phyloP scores from a whole-genome alignment of 257 asterid genomes.

The Solanum arcanum region DNA sequence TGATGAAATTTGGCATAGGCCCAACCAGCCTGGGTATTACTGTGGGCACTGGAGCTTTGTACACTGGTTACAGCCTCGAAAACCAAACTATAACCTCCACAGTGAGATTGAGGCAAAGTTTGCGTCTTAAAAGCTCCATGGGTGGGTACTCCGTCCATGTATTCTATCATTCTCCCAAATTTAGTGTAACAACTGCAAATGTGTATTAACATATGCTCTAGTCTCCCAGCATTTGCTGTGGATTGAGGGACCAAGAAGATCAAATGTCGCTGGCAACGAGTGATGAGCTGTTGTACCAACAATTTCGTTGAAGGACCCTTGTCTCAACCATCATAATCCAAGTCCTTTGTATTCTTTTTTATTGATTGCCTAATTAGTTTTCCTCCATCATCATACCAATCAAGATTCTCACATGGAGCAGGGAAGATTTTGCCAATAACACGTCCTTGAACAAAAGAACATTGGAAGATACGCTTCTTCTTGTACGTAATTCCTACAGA shows the following conservation, averaged over 20 bases:
- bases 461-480: constrained; percentile 82
- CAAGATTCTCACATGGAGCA: constrained; percentile 74
- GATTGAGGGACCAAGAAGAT: not conserved
- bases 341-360: constrained; percentile 14
- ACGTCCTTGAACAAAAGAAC: constrained; percentile 75
- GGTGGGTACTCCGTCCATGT: not conserved
- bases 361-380: constrained; percentile 34
- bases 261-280: not conserved
- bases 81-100: not conserved
- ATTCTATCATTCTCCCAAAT: not conserved
- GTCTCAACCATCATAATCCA: constrained; percentile 27
- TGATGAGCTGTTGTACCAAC: not conserved
- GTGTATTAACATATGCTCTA: not conserved
- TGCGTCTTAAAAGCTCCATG: not conserved
- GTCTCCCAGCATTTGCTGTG: not conserved
- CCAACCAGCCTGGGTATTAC: not conserved
- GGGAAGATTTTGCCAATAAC: constrained; percentile 75
- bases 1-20: not conserved
- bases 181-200: not conserved
- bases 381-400: constrained; percentile 58
- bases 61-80: not conserved
- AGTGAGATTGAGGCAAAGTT: not conserved
- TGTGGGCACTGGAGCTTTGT: not conserved
- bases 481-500: constrained; percentile 76
- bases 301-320: not conserved